Conservation (phyloP, 208 protist species). For the Tetramitus jugosus region DNA sequence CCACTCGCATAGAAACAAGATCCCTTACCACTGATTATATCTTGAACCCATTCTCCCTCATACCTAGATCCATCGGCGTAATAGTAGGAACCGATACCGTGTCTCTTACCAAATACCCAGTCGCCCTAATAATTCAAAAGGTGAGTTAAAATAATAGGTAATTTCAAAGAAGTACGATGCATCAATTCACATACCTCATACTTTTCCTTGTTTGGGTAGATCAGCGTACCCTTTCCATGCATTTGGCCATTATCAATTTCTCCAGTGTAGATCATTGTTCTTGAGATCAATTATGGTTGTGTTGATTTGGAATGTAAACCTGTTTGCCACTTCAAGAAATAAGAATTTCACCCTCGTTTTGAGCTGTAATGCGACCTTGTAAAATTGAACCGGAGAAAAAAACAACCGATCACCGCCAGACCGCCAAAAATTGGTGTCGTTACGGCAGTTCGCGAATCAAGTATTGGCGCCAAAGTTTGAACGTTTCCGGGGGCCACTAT, state of each 20-base stretch:
- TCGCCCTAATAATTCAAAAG: slow-evolving; percentile 68
- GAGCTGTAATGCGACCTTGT: too few species aligned
- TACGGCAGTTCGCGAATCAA: too few species aligned
- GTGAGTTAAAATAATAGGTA: slow-evolving; percentile 1
- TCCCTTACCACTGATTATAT: background rate
- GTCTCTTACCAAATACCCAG: slow-evolving; percentile 82
- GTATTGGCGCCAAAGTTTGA: too few species aligned
- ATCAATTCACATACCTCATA: too few species aligned
- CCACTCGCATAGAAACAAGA: slow-evolving; percentile 24
- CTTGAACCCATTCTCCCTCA: slow-evolving; percentile 44
- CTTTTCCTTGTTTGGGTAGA: slow-evolving; percentile 83
- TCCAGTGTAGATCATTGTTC: slow-evolving; percentile 85
- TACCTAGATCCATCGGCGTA: slow-evolving; percentile 82
- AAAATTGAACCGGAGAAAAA: too few species aligned
- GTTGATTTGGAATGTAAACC: too few species aligned
- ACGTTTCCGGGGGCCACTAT: too few species aligned
- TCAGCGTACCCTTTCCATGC: slow-evolving; percentile 81
- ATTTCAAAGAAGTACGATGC: background rate
- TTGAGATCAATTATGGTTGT: too few species aligned
- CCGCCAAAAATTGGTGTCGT: too few species aligned
- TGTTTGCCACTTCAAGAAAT: too few species aligned
- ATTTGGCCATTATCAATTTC: slow-evolving; percentile 89
- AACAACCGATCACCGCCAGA: too few species aligned
- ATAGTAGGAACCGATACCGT: slow-evolving; percentile 74
- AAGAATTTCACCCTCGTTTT: too few species aligned